Base-by-base conservation (phyloP, 352 stramenopile genomes). In the Ophiocytium majus region DNA sequence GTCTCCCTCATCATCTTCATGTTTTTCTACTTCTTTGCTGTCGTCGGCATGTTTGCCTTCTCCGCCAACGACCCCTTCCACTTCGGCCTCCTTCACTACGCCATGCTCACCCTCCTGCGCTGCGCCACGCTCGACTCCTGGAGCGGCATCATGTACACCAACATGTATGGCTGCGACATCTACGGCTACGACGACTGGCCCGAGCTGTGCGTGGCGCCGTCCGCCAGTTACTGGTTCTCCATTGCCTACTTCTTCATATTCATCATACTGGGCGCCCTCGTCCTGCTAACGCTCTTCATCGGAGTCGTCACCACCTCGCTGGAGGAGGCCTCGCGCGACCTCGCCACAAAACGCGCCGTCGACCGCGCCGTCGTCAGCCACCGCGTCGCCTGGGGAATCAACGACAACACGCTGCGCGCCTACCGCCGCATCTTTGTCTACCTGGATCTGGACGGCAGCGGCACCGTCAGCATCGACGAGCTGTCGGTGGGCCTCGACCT, bases 231-330 rank as follows among this genome's bases (percentile, higher is more conserved):
- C 50, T 49, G 10, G 32, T 83, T 10, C 75, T 89, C 91, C 0
- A 90, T 94, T 0, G 31, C 92, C 0, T 97, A 96, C 90, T 96
- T 96, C 83, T 89, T 92, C 74, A 86, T 89, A 10, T 95, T 96
- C 85, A 93, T 94, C 31, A 89, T 96, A 9, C 87, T 97, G 10
- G 93, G 92, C 50, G 93, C 84, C 14, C 94, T 96, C 90, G 93
- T 97, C 17, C 90, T 97, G 34, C 95, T 97, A 82, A 97, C 93
- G 63, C 85, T 97, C 66, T 96, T 97, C 82, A 95, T 97, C 83
- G 93, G 93, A 94, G 93, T 96, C 57, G 93, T 96, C 9, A 95
- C 92, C 0, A 96, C 93, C 35, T 94, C 91, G 85, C 95, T 96
- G 93, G 92, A 96, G 76, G 92, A 96, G 86, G 93, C 66, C 5